Percentiles rank a stretch among this genome's conserved stretches.
phyloP scores from a whole-genome alignment of 2,329 filamentous ascomycete species.

The Cephalotrichum gorgonifer region DNA sequence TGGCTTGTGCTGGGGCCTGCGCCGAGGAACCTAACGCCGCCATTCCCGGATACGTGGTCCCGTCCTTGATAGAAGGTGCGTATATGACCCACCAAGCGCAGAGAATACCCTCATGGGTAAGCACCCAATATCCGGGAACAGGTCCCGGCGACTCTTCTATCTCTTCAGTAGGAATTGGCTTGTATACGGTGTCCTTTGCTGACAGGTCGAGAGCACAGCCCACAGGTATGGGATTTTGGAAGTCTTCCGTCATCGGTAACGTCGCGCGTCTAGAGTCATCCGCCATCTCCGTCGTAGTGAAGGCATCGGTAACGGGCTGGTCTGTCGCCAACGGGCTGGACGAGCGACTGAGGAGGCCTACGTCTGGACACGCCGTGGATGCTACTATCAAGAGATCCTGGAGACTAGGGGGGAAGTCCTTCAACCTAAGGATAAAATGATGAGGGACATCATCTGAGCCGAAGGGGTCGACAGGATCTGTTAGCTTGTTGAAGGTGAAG shows the following conservation, averaged over 20 bases:
- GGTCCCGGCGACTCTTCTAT: conserved; percentile 70
- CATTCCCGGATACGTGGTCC: conserved; percentile 64
- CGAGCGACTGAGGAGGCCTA: conserved; percentile 69
- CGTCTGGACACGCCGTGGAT: conserved; percentile 69
- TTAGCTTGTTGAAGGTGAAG: conserved; percentile 65
- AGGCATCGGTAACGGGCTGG: conserved; percentile 54
- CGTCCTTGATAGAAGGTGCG: conserved; percentile 69
- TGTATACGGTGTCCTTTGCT: conserved; percentile 63
- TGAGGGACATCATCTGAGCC: conserved; percentile 57
- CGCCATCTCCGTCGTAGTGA: conserved; percentile 61
- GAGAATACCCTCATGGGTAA: conserved; percentile 83
- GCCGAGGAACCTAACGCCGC: conserved; percentile 24
- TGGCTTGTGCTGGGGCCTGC: conserved; percentile 15
- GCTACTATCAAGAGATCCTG: conserved; percentile 74
- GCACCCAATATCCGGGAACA: conserved; percentile 69
- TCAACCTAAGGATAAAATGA: conserved; percentile 67
- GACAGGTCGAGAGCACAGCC: conserved; percentile 81
- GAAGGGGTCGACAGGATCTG: conserved; percentile 65
- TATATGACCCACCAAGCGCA: conserved; percentile 89
- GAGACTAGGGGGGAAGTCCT: conserved; percentile 69
- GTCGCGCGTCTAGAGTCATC: conserved; percentile 68
- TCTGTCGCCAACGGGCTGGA: conserved; percentile 55
- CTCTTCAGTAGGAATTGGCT: conserved; percentile 66
- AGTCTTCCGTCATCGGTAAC: conserved; percentile 58
- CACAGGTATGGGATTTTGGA: conserved; percentile 65